Evolutionary conservation across 2,329 filamentous ascomycete genomes (phyloP), one percentile per base, ranked within the genome.

Genomic region (Aureobasidium sp.): DNA sequence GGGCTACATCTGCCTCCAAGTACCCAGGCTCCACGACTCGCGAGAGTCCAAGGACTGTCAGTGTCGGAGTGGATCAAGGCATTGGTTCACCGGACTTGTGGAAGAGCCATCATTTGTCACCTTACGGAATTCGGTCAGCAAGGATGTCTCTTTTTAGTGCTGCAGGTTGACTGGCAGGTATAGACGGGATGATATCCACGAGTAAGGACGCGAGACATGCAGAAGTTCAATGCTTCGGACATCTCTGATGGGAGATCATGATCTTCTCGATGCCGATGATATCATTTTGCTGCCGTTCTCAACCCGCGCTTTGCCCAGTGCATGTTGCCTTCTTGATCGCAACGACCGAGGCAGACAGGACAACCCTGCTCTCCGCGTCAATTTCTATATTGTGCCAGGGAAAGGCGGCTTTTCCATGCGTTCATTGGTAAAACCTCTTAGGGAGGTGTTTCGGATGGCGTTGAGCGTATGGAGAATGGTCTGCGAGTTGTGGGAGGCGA

Each of bases 31-130:
- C 17, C 39, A 9, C 27, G 22, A 31, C 12, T 47, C 25, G 44
- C 14, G 41, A 44, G 20, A 11, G 3, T 12, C 36, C 22, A 15
- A 29, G 52, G 17, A 25, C 22, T 1, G 25, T 42, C 27, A 12
- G 31, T 34, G 31, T 3, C 11, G 11, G 37, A 3, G 17, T 42
- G 25, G 25, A 22, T 20, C 52, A 42, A 25, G 14, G 37, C 51
- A 42, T 20, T 41, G 22, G 37, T 36, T 55, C 25, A 4, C 11
- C 27, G 37, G 37, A 12, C 7, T n/a, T 22, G 11, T 25, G 12
- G 25, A 39, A 57, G 22, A 6, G 53, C n/a, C 39, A 57, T 29
- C 39, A 57, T 57, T 57, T 57, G 53, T 57, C 53, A 57, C 25
- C 25, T 5, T 6, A 8, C n/a, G 5, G 5, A n/a, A 36, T 8